Evolutionary conservation across 441 rosid species (phyloP), one percentile per base, ranked within the genome.

Genomic region (Raphanus hybrid): DNA sequence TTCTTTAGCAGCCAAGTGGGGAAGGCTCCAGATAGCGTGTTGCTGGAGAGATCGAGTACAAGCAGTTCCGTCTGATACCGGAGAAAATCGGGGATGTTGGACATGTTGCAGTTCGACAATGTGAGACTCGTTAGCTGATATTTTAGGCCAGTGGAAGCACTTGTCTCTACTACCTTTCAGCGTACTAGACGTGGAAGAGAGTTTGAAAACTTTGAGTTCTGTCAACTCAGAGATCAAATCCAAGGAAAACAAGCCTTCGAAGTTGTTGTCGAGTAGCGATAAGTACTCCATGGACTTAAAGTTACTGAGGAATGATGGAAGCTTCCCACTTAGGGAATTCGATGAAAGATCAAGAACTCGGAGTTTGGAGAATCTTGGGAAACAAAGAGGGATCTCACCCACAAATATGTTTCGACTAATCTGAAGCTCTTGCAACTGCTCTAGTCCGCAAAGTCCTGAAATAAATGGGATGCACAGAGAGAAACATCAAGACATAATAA

Each of bases 1-100:
- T 71, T 82, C 4, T 82, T 55, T 0, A 77, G 15, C 37, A 81
- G 52, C 81, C 79, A 77, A 20, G 37, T 27, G 6, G 67, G 79
- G 16, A 77, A 77, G 0, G 1, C 62, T 32, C 82, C 74, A 0
- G 12, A 61, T 48, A 78, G 16, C 10, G 11, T 52, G 32, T 76
- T 80, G 59, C 63, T 18, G 14, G 83, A 80, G 20, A 80, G 59
- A 34, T 80, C 78, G 9, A 76, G 20, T 0, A 37, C 4, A 3
- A 35, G 29, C 34, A 81, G 12, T 2, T 45, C 41, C 27, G 39
- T 16, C 39, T 77, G 76, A 14, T 60, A 3, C 6, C 23, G 1
- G 12, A 81, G 81, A 50, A 77, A 81, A 27, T 2, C 14, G 0
- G 82, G 79, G 3, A 75, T 45, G 10, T 73, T 48, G 1, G 8